Evolutionary conservation across 2,329 filamentous ascomycete genomes (phyloP).

Genomic region (Plenodomus tracheiphilus): DNA sequence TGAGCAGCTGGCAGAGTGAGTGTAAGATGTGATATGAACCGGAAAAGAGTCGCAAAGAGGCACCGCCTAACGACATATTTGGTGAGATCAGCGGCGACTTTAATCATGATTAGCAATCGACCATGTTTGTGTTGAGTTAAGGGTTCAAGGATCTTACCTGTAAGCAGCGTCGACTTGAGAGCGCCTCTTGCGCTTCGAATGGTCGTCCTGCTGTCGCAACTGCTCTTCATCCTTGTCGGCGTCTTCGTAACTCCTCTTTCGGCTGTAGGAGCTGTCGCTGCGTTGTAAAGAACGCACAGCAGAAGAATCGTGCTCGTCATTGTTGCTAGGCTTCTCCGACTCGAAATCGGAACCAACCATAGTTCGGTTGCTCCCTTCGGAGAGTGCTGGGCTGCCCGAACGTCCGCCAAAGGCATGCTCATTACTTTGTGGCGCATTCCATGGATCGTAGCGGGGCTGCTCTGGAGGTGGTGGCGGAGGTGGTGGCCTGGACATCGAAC

Average conservation of each 20-base stretch:
- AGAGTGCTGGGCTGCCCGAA: conserved; percentile 35
- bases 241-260: conserved; percentile 45
- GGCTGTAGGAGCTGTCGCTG: conserved; percentile 36
- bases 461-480: conserved; percentile 29
- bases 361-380: conserved; percentile 41
- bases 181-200: conserved; percentile 42
- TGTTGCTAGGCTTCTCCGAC: conserved; percentile 23
- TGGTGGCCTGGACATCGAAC: conserved; percentile 11
- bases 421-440: conserved; percentile 25
- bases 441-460: conserved; percentile 23
- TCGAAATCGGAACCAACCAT: conserved; percentile 42
- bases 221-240: conserved; percentile 35
- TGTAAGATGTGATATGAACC: not conserved
- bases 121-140: too few relatives aligned
- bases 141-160: conserved; percentile 24
- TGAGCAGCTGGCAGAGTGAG: not conserved
- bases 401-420: conserved; percentile 20
- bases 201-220: conserved; percentile 41
- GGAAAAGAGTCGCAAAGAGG: not conserved
- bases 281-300: conserved; percentile 24
- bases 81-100: not conserved
- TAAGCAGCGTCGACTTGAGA: conserved; percentile 42
- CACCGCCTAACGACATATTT: too few relatives aligned
- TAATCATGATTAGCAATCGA: not conserved
- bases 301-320: conserved; percentile 11